Evolutionary conservation across 495 filamentous ascomycete species (phyloP), one percentile per base, ranked within the genome.

Genomic region (Darksidea phi): DNA sequence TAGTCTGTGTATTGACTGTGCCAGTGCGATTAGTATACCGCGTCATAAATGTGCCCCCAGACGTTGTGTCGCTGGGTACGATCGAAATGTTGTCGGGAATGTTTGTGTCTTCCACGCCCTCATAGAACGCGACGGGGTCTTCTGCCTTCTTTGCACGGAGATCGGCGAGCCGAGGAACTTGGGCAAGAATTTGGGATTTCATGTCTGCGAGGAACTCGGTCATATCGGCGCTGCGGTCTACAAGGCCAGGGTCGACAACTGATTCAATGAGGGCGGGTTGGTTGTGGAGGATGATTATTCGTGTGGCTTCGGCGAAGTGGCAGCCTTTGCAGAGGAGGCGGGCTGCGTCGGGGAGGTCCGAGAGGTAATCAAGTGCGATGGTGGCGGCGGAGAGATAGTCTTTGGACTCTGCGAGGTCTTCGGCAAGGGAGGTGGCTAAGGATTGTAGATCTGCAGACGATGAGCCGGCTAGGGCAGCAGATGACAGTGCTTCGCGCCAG

Each of bases 161-260:
- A 67, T 97, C 94, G 15, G 76, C 74, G 51, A 98, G 83, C 12
- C 94, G 85, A 0, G 90, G 89, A 0, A 96, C 83, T 70, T 98
- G 94, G 2, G 90, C 87, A 23, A 76, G 76, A 5, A 97, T 78
- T 67, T 98, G 94, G 6, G 75, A 79, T 73, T 88, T 89, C 80
- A 92, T 97, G 68, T 98, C 94, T 1, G 92, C 88, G 21, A 98
- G 80, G 20, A 97, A 82, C 69, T 97, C 94, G 1, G 90, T 95
- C 71, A 84, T 88, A 37, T 80, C 78, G 11, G 86, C 87, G 62
- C 90, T 83, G 5, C 84, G 83, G 53, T 97, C 92, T 3, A 82
- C 82, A 11, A 98, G 81, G 2, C 88, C 89, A 0, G 80, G 69
- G 74, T 98, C 92, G 32, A 92, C 76, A 36, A 95, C 79, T 11